phyloP scores from a whole-genome alignment of 2,329 filamentous ascomycete genomes.

The Neofusicoccum laricinum region DNA sequence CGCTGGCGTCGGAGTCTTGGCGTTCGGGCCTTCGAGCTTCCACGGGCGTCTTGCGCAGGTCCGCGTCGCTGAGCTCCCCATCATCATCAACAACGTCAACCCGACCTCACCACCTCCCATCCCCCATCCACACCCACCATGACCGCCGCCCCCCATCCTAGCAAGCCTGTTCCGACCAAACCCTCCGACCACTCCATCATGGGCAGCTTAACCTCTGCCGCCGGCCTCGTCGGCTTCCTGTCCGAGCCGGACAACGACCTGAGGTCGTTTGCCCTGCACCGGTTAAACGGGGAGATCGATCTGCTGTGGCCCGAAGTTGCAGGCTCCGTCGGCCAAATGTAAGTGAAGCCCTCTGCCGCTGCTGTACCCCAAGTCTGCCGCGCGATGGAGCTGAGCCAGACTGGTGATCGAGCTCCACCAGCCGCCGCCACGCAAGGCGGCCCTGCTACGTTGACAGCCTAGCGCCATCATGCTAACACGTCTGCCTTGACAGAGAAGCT shows the following conservation, averaged over 20 bases:
- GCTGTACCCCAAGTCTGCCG: background rate
- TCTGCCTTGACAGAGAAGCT: constrained; percentile 66
- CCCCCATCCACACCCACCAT: constrained; percentile 9
- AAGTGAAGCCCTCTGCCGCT: constrained; percentile 34
- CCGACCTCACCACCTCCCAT: constrained; percentile 6
- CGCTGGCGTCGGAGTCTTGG: constrained; percentile 2
- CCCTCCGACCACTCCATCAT: constrained; percentile 47
- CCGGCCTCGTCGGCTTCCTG: constrained; percentile 91
- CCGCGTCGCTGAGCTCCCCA: constrained; percentile 13
- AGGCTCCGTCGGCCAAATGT: constrained; percentile 90
- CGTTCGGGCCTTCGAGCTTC: background rate
- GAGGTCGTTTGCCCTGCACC: constrained; percentile 91
- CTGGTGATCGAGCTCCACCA: constrained; percentile 15
- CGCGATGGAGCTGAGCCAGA: constrained; percentile 7
- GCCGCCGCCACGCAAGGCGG: constrained; percentile 6
- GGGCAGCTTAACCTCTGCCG: constrained; percentile 91
- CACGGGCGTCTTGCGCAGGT: background rate
- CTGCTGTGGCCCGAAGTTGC: constrained; percentile 97
- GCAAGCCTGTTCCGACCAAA: background rate
- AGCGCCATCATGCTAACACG: constrained; percentile 15
- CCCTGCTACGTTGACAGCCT: constrained; percentile 5
- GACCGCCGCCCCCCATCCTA: constrained; percentile 12
- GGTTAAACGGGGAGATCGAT: constrained; percentile 94
- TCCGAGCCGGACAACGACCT: constrained; percentile 92
- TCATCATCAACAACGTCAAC: constrained; percentile 16